Conservation (phyloP, 2,329 filamentous ascomycete genomes). For the Pseudogymnoascus sp. region DNA sequence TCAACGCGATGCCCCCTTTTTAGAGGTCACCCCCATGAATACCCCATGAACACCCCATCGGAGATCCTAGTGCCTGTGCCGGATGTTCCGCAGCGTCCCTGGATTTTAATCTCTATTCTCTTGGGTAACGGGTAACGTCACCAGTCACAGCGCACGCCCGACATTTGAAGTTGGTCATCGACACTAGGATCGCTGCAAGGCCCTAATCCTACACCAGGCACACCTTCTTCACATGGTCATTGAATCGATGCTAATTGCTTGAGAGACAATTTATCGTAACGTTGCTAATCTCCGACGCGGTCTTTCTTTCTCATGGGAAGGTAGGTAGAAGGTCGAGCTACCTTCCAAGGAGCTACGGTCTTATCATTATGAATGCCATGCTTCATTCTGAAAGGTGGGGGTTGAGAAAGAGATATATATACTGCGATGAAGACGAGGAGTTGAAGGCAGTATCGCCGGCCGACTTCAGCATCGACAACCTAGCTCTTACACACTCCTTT, state of each 20-base stretch:
- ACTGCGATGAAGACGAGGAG: not conserved
- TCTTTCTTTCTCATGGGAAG: not conserved
- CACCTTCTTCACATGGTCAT: not conserved
- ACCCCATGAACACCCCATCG: not conserved
- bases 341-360: not conserved
- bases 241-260: not conserved
- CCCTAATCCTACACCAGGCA: not conserved
- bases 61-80: not conserved
- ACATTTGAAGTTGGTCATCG: not conserved
- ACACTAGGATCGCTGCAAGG: not conserved
- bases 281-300: conserved; percentile 2
- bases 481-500: not conserved
- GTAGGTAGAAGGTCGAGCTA: not conserved
- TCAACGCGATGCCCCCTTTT: not conserved
- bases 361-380: not conserved
- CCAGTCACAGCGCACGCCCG: not conserved
- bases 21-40: not conserved
- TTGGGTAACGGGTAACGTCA: not conserved
- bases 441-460: not conserved
- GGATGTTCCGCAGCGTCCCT: conserved; percentile 3
- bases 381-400: not conserved
- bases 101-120: conserved; percentile 7
- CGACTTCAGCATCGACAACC: conserved; percentile 10
- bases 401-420: not conserved
- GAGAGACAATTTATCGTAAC: not conserved